These are phyloP conservation scores for Calvatia gigantea DNA, from an alignment of 768 basidiomycete genomes.

Conservation along the genomic window DNA sequence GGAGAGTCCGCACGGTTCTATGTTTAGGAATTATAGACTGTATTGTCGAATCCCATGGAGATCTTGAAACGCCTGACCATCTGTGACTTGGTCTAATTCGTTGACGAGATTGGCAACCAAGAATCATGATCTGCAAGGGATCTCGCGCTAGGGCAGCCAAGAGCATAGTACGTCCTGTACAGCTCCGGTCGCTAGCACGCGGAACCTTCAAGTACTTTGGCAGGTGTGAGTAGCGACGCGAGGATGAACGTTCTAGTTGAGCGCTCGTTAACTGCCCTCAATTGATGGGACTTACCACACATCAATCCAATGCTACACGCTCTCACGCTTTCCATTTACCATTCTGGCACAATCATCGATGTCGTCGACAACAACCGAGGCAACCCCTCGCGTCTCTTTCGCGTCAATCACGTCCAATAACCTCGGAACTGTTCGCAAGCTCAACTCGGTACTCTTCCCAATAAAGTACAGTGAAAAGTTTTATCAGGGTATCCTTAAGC, in stretches of 20 bases:
- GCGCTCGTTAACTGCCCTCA: neutral
- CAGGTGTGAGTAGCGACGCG: neutral
- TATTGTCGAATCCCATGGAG: neutral
- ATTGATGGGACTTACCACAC: neutral
- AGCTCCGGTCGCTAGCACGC: neutral
- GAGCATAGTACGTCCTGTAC: neutral
- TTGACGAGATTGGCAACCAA: neutral
- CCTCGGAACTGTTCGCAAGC: slow-evolving; percentile 70
- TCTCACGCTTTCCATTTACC: slow-evolving; percentile 10
- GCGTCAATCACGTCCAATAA: slow-evolving; percentile 78
- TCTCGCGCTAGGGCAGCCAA: neutral
- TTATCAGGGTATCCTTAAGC: slow-evolving; percentile 73
- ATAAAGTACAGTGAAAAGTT: slow-evolving; percentile 88
- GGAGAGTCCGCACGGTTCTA: neutral
- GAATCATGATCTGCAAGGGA: neutral
- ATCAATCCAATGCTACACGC: neutral
- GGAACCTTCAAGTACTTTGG: neutral
- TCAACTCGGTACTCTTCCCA: slow-evolving; percentile 79
- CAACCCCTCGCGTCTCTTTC: slow-evolving; percentile 53
- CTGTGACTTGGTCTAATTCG: neutral
- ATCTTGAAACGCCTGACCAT: slow-evolving; percentile 1
- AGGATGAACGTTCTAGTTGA: neutral
- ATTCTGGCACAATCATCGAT: slow-evolving; percentile 8
- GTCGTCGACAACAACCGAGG: slow-evolving; percentile 12
- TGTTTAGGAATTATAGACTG: neutral